Evolutionary conservation across 345 rosid species (phyloP), one percentile per base, ranked within the genome.

Genomic region (Ceriops decandra): DNA sequence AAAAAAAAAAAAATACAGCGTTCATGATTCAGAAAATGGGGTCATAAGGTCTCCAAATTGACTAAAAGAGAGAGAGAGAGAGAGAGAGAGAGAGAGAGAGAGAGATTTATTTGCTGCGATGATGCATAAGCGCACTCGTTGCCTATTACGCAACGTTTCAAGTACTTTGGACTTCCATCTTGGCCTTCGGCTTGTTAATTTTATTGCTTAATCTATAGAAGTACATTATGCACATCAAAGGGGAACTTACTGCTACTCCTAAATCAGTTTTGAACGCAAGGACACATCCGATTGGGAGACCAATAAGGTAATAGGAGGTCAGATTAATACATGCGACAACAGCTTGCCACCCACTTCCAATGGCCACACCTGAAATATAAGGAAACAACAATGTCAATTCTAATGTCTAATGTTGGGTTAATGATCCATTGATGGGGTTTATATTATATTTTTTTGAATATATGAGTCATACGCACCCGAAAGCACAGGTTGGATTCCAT

Each of bases 341-440:
- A 32, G 87, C 87, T 84, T 95, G 96, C 99, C 99, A 89, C 19
- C 99, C 96, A 66, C 97, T 88, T 20, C 99, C 99, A 72, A 95
- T 89, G 17, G 99, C 99, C 72, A 95, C 99, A n/a, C 98, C 98
- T 85, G 72, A 28, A 53, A 38, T 52, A 38, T 36, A 53, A 57
- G 22, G 11, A 5, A 7, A 51, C 5, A 52, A 31, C 17, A 21
- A 54, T 6, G 17, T 36, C 30, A 15, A 10, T 22, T 21, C 16
- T 24, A 56, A 9, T 24, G 59, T 3, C 24, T 27, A 21, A 22
- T 27, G 59, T 21, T 1, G 9, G 5, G 13, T 22, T 22, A 8
- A 54, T 54, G 27, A 21, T n/a, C 58, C 58, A 22, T 1, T 54
- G 58, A 7, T 11, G 46, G 46, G 46, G 3, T 38, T 38, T 11